Base-by-base conservation (phyloP, 2,329 filamentous ascomycete species). In the Verticillium isaacii region DNA sequence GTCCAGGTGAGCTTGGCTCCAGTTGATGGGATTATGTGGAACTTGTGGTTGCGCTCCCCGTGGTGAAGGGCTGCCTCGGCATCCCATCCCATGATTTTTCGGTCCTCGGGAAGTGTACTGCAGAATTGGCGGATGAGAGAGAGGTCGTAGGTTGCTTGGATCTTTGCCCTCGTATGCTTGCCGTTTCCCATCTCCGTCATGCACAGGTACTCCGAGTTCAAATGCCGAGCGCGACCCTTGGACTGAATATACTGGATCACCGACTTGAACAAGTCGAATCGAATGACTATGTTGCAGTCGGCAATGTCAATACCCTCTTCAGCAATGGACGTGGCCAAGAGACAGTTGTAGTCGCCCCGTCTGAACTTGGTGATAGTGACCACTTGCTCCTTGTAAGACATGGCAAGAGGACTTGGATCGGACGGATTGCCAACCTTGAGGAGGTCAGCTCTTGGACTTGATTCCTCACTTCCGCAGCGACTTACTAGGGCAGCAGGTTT, bases 171-270 rank as follows among this genome's bases (percentile, higher is more conserved):
- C 1, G 72, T 67, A 58, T 96, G 90, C 0, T 78, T 77, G 14
- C 73, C 66, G 68, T 97, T 97, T 8, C 82, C 84, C 1, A 75
- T 71, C 71, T 98, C 93, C 2, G 92, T 72, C 90, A 99, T 93
- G 69, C 91, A 91, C 37, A 93, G 84, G 72, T 94, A 97, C 65
- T 85, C 87, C 0, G 95, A 98, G 60, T 89, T 83, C 0, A 77
- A 74, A 68, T 92, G 90, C 45, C 95, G 85, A 14, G 95, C 95
- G 60, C 95, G 86, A 0, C 95, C 95, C 65, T 92, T 86, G 15
- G 93, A 97, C 73, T 99, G 95, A 23, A 98, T 88, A 71, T 97
- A 98, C 70, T 96, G 91, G 59, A 98, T 98, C 74, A 97, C 87
- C 0, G 94, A 97, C 12, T 84, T 82, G 74, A 93, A 97, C 2